Base-by-base conservation (phyloP, 805 yeast species). In the Debaryomyces prosopidis region DNA sequence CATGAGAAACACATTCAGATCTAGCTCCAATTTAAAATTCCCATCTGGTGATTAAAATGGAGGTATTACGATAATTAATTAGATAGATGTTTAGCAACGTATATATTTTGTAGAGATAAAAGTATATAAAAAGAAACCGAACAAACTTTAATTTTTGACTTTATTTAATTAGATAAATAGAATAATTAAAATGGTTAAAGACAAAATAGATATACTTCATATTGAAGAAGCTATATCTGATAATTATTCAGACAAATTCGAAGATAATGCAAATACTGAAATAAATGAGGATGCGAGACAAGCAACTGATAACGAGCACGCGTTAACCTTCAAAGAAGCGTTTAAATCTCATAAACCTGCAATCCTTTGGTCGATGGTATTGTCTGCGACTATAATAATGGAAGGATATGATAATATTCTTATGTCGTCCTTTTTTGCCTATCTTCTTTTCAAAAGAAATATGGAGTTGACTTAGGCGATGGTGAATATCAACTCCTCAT, bases 361-460 rank as follows among this genome's bases (percentile, higher is more conserved):
- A 2, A 58, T 60, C 5, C 48, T 65, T 47, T 77, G 81, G 82
- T 70, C 80, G 2, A 48, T 73, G 26, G 26, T 23, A 23, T 23
- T 23, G 3, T 23, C 26, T 7, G 26, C 71, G 7, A 71, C 72
- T 20, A 58, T 73, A 51, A 54, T 71, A 36, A 63, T 72, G 63
- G 72, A 65, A 49, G 76, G 77, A 39, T 75, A 68, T 53, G 80
- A 75, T 51, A 60, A 66, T 23, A 65, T 63, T 43, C 57, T 77
- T 40, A 56, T 74, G 58, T 48, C 65, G 60, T 53, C 69, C 48
- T 58, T 71, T 66, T 61, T 60, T 59, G 59, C 67, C 53, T 57
- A 62, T 63, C 61, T 49, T 49, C 63, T 50, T 58, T 73, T 62
- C 30, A 61, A 55, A 44, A 63, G 56, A 59, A 64, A 62, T 62